Evolutionary conservation across 1,284 basidiomycete species (phyloP).

Genomic region (Trametes sp.): DNA sequence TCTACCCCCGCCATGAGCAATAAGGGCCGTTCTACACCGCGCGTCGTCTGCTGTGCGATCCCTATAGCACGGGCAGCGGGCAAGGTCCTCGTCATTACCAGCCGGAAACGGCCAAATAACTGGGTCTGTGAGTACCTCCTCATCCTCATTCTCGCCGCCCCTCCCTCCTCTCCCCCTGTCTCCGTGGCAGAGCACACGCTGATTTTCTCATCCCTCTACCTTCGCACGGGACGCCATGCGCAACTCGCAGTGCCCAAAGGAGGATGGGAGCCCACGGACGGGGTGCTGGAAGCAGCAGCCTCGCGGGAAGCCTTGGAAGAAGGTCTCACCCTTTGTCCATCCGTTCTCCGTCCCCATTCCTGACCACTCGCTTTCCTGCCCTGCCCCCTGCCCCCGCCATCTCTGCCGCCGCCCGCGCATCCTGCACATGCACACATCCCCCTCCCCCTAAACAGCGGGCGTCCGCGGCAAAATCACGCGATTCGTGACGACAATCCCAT

Average conservation of each 20-base stretch:
- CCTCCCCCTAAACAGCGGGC: constrained; percentile 61
- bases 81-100: constrained; percentile 82
- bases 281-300: constrained; percentile 81
- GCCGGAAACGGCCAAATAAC: constrained; percentile 76
- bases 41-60: constrained; percentile 87
- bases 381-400: constrained; percentile 32
- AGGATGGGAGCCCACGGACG: constrained; percentile 84
- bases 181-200: constrained; percentile 15
- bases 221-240: constrained; percentile 4
- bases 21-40: constrained; percentile 77
- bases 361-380: constrained; percentile 48
- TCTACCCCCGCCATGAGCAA: constrained; percentile 62
- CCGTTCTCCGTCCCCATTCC: constrained; percentile 68
- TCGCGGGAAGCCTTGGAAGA: constrained; percentile 89
- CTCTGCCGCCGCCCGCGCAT: constrained; percentile 8
- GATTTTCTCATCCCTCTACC: background rate
- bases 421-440: background rate
- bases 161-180: constrained; percentile 20
- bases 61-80: constrained; percentile 74
- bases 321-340: constrained; percentile 87
- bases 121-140: constrained; percentile 81
- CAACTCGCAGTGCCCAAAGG: constrained; percentile 77
- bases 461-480: constrained; percentile 81
- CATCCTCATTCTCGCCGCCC: constrained; percentile 20
- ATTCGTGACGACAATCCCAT: constrained; percentile 79